Conservation (phyloP, 148 eudicot species). For the Simmondsia chinensis region DNA sequence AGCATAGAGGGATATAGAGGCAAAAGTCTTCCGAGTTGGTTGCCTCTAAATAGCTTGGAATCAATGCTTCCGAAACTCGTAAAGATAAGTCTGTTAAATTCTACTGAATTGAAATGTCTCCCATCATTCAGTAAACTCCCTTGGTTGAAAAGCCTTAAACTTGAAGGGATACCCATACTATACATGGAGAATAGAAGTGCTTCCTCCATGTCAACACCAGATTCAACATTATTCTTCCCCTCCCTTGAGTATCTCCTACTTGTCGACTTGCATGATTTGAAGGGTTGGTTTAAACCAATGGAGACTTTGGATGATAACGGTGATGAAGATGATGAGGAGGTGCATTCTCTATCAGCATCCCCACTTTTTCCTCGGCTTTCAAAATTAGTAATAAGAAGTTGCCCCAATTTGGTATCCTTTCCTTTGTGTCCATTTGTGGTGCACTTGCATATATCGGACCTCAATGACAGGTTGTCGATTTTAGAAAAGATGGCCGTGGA, state of each 20-base stretch:
- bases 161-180: conserved; percentile 4
- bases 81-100: background rate
- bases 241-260: background rate
- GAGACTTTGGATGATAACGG: background rate
- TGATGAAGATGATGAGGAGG: background rate
- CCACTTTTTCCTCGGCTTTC: conserved; percentile 6
- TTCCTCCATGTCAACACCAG: background rate
- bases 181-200: conserved; percentile 3
- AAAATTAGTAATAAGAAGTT: conserved; percentile 2
- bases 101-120: conserved; percentile 1
- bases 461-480: background rate
- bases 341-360: background rate
- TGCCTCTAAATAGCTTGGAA: background rate
- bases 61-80: conserved; percentile 15
- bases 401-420: conserved; percentile 1
- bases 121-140: conserved; percentile 1
- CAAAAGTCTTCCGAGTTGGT: conserved; percentile 12
- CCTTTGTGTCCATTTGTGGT: background rate
- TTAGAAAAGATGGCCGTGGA: background rate
- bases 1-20: conserved; percentile 5
- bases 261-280: background rate
- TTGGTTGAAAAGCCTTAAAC: background rate
- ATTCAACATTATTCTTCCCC: conserved; percentile 1
- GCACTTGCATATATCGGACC: background rate
- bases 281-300: background rate